Percentiles rank a stretch among this genome's conserved stretches.
Conservation (phyloP, 345 rosid genomes). For the Ceriops tagal region DNA sequence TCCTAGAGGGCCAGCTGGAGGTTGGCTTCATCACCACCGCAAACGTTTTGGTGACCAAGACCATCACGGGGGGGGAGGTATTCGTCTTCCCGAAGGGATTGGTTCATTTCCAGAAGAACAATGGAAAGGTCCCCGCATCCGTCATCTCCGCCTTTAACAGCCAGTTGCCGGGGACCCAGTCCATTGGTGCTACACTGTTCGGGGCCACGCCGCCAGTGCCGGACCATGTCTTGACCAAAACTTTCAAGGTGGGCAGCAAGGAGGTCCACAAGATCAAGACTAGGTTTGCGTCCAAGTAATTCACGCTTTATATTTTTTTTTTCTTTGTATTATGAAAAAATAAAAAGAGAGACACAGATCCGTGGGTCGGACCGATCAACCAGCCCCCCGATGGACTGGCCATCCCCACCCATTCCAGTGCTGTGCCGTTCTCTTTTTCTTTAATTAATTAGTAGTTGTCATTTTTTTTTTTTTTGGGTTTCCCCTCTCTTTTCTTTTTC, state of each 20-base stretch:
- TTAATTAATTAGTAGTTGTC: too few species aligned
- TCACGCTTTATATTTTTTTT: not conserved
- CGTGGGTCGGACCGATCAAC: too few species aligned
- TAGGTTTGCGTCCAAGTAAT: constrained; percentile 21
- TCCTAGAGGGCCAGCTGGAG: constrained; percentile 24
- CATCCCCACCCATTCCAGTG: too few species aligned
- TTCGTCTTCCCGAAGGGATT: constrained; percentile 25
- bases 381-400: too few species aligned
- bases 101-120: constrained; percentile 31
- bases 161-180: constrained; percentile 33
- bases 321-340: not conserved
- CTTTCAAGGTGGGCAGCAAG: constrained; percentile 23
- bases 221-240: constrained; percentile 19
- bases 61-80: constrained; percentile 18
- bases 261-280: constrained; percentile 22
- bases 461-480: not conserved
- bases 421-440: too few species aligned
- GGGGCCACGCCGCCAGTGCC: constrained; percentile 25
- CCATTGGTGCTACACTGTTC: constrained; percentile 18
- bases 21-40: constrained; percentile 33
- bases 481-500: too few species aligned
- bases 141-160: constrained; percentile 29
- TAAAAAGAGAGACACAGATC: too few species aligned
- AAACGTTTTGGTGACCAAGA: constrained; percentile 19
- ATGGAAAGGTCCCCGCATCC: constrained; percentile 11